phyloP scores from a whole-genome alignment of 352 stramenopile genomes.

The Thraustochytrium sp. region DNA sequence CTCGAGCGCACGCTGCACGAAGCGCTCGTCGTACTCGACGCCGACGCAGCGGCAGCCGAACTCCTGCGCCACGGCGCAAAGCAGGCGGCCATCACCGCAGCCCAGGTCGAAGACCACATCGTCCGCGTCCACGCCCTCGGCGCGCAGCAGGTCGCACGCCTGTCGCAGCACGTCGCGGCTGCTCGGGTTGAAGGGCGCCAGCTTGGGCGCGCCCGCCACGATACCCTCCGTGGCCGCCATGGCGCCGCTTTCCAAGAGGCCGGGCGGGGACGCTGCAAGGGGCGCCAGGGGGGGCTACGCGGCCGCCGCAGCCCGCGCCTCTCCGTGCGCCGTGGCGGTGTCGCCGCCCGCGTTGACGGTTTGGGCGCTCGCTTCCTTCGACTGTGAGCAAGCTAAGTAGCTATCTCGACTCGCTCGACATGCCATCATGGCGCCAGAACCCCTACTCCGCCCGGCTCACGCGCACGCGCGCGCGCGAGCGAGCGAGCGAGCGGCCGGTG shows the following conservation, averaged over 20 bases:
- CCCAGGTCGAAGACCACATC: constrained; percentile 34
- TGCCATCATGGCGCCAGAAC: not conserved
- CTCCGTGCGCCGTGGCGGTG: not conserved
- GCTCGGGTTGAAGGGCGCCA: constrained; percentile 41
- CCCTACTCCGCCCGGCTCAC: not conserved
- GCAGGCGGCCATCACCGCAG: not conserved
- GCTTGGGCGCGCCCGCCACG: not conserved
- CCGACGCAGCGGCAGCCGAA: constrained; percentile 7
- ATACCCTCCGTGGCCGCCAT: not conserved
- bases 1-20: not conserved
- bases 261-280: not conserved
- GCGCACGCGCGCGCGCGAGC: not conserved
- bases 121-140: no score
- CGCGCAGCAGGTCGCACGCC: not conserved
- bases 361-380: not conserved
- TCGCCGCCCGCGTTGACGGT: not conserved
- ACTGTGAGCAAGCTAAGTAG: not conserved
- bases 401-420: not conserved
- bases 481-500: not conserved
- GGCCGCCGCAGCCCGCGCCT: not conserved
- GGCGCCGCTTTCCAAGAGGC: not conserved
- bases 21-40: constrained; percentile 34
- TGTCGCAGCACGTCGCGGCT: not conserved
- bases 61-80: not conserved
- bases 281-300: not conserved